These are phyloP conservation scores for Trifolium subterraneum DNA, from an alignment of 306 rosid species.

Conservation along the genomic window DNA sequence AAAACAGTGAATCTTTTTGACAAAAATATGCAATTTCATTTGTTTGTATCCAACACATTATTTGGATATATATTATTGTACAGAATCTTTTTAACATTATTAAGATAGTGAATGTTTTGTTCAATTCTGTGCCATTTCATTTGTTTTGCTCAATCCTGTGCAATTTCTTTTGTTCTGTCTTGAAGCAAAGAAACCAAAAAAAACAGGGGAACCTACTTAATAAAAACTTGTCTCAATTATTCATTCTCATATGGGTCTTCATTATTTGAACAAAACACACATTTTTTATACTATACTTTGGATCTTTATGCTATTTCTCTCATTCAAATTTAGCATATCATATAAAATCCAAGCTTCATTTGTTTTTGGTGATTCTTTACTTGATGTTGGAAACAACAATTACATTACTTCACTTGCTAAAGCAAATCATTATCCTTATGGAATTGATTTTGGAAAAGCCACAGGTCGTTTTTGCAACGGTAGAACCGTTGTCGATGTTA, in stretches of 20 bases:
- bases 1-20: background rate
- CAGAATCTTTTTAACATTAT: background rate
- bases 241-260: background rate
- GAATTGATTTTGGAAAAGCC: background rate
- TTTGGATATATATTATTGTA: background rate
- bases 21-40: background rate
- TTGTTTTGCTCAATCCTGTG: too few relatives aligned
- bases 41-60: background rate
- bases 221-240: background rate
- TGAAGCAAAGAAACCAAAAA: slow-evolving; percentile 16
- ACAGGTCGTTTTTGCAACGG: background rate
- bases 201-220: slow-evolving; percentile 12
- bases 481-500: background rate
- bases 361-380: slow-evolving; percentile 78
- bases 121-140: too few relatives aligned
- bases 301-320: slow-evolving; percentile 16
- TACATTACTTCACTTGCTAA: slow-evolving; percentile 59
- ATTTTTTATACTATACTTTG: slow-evolving; percentile 14
- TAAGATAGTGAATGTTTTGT: background rate
- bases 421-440: background rate
- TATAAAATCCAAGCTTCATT: slow-evolving; percentile 45
- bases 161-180: background rate
- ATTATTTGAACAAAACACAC: slow-evolving; percentile 8
- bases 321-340: slow-evolving; percentile 44
- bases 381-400: slow-evolving; percentile 79